Evolutionary conservation across 1,139 yeast genomes (phyloP), one percentile per base, ranked within the genome.

Genomic region (Eremothecium sinecaudum): DNA sequence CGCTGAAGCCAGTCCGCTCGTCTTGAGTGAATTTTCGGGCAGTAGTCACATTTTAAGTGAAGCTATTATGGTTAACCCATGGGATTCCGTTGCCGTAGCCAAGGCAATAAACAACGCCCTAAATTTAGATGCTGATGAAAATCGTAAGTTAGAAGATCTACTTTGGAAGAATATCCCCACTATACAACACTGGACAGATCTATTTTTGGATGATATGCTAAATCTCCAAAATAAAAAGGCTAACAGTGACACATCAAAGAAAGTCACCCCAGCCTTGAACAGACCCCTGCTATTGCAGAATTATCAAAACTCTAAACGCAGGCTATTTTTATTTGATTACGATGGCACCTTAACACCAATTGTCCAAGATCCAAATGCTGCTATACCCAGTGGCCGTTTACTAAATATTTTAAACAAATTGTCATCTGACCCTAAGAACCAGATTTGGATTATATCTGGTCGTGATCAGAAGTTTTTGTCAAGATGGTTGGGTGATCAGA

Each of bases 301-400:
- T 36, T 90, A 83, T 58, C 58, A 69, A 31, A 49, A 60, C 13
- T 74, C 96, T 1, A 44, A 71, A 18, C 69, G 81, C 50, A 71
- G 98, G 41, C 62, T 90, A 41, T 86, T 90, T 49, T 61, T 90
- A 47, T 87, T 92, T 62, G 99, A 90, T 60, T 90, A 90, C 55
- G 99, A 90, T 57, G 99, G 99, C 18, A 90, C 99, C 0, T 67
- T 90, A 47, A 83, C 97, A 0, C 97, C 97, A 6, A 90, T 90
- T 53, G 97, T 90, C 4, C 72, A 76, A 26, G 97, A 90, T 48
- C 99, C 99, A 1, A 86, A 92, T n/a, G 96, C 98, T 0, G 98
- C 98, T 1, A 81, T 90, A 32, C 99, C 99, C 2, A 76, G 94
- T 1, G 75, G 79, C 7, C 69, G 80, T 45, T 65, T 90, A 33